These are phyloP conservation scores for Botryotinia narcissicola DNA, from an alignment of 2,329 filamentous ascomycete species.

Conservation along the genomic window DNA sequence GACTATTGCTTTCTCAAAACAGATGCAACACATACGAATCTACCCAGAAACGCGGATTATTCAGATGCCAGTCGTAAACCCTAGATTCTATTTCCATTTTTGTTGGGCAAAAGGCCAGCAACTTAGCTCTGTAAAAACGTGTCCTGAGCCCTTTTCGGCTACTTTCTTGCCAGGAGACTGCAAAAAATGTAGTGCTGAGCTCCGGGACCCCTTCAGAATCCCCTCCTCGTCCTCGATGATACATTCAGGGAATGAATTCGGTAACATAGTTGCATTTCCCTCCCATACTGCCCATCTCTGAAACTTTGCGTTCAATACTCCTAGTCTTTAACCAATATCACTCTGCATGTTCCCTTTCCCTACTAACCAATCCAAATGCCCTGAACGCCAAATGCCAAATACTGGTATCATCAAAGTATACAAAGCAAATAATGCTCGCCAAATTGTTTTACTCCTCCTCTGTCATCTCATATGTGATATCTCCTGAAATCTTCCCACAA, in stretches of 20 bases:
- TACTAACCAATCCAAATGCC: neutral
- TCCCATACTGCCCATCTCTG: neutral
- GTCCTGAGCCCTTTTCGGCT: neutral
- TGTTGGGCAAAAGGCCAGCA: neutral
- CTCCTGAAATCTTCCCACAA: neutral
- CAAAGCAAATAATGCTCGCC: neutral
- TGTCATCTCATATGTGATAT: neutral
- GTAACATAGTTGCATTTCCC: neutral
- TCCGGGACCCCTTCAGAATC: neutral
- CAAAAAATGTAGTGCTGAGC: neutral
- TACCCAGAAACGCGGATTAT: neutral
- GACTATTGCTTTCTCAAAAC: neutral
- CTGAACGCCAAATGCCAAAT: conserved; percentile 23
- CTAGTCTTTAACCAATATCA: neutral
- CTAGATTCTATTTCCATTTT: too few relatives aligned
- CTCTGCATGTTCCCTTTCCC: neutral
- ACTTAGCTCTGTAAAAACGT: neutral
- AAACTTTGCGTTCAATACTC: neutral
- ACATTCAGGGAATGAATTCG: too few relatives aligned
- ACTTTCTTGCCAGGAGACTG: neutral
- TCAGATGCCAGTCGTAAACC: neutral
- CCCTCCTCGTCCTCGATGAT: neutral
- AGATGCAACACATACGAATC: neutral
- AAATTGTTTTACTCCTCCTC: neutral
- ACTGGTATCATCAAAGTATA: conserved; percentile 31